Percentiles rank a stretch among this genome's conserved stretches.
Evolutionary conservation across 768 basidiomycete species (phyloP).

Genomic region (Tricholoma hemisulphureum): DNA sequence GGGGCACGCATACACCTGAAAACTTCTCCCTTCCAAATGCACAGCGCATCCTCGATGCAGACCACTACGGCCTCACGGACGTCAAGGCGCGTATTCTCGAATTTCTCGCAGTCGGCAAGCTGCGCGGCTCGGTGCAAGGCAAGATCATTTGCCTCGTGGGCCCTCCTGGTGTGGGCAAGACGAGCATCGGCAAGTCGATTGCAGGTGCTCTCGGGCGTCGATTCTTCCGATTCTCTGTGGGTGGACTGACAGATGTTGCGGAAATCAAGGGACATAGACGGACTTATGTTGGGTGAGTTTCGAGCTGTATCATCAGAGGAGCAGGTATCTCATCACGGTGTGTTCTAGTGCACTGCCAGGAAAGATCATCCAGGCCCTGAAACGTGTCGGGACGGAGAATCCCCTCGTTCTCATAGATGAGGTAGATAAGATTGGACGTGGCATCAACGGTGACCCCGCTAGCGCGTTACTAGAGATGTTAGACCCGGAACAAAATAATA

Average conservation of each 20-base stretch:
- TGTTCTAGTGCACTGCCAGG: slow-evolving; percentile 75
- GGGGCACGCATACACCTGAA: slow-evolving; percentile 93
- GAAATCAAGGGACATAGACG: slow-evolving; percentile 98
- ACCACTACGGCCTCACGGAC: slow-evolving; percentile 90
- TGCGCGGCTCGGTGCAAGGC: slow-evolving; percentile 91
- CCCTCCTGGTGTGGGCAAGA: slow-evolving; percentile 98
- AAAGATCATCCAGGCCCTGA: slow-evolving; percentile 92
- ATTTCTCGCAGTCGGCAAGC: slow-evolving; percentile 93
- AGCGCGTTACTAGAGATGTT: slow-evolving; percentile 92
- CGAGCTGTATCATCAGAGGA: background rate
- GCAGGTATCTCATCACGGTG: background rate
- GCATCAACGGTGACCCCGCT: slow-evolving; percentile 89
- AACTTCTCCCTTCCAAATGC: slow-evolving; percentile 89
- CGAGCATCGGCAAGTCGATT: slow-evolving; percentile 93
- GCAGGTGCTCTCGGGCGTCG: slow-evolving; percentile 85
- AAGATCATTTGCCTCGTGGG: slow-evolving; percentile 98
- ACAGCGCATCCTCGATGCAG: slow-evolving; percentile 82
- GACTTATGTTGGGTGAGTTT: slow-evolving; percentile 87
- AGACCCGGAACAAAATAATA: slow-evolving; percentile 92
- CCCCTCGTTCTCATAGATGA: slow-evolving; percentile 94
- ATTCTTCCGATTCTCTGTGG: slow-evolving; percentile 97
- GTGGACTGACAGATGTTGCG: slow-evolving; percentile 94
- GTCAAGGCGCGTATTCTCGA: slow-evolving; percentile 94
- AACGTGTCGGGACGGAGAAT: slow-evolving; percentile 91
- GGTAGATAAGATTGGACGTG: slow-evolving; percentile 92